Conservation (phyloP, 495 filamentous ascomycete genomes). For the Usnea hakonensis region DNA sequence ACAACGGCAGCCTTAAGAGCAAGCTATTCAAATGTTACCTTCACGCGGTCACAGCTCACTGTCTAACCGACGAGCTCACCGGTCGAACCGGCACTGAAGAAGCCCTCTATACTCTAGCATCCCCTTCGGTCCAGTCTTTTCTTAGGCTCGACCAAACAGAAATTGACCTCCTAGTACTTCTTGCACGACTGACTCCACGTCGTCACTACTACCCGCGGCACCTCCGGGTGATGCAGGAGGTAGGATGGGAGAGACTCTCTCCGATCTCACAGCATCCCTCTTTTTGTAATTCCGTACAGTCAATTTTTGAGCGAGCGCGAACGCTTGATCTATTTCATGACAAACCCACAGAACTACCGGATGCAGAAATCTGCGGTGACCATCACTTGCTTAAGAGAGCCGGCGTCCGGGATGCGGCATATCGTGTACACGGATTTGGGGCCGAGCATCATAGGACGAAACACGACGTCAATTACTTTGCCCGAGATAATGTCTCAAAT, state of each 20-base stretch:
- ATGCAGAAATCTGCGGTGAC: constrained; percentile 14
- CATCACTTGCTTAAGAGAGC: constrained; percentile 34
- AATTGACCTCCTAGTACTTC: constrained; percentile 31
- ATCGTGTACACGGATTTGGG: background rate
- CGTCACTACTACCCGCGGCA: constrained; percentile 50
- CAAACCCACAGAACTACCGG: background rate
- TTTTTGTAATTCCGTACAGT: constrained; percentile 35
- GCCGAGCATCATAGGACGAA: background rate
- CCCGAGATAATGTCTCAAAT: constrained; percentile 6
- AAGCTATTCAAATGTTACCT: constrained; percentile 48
- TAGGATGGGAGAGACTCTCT: constrained; percentile 40
- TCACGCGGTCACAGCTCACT: constrained; percentile 54
- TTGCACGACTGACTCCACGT: constrained; percentile 46
- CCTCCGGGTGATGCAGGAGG: constrained; percentile 41
- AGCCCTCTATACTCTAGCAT: constrained; percentile 40
- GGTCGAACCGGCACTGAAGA: constrained; percentile 58
- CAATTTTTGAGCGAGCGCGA: constrained; percentile 38
- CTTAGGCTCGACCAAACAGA: constrained; percentile 34
- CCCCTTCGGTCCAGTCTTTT: constrained; percentile 46
- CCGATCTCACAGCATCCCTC: constrained; percentile 44
- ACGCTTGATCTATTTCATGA: constrained; percentile 24
- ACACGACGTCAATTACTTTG: background rate
- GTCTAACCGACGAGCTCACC: constrained; percentile 51
- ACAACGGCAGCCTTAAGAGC: constrained; percentile 47
- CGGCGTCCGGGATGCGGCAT: background rate